Evolutionary conservation across 371 early-diverging fungal genomes (phyloP).

Genomic region (Pancytospora epiphaga): DNA sequence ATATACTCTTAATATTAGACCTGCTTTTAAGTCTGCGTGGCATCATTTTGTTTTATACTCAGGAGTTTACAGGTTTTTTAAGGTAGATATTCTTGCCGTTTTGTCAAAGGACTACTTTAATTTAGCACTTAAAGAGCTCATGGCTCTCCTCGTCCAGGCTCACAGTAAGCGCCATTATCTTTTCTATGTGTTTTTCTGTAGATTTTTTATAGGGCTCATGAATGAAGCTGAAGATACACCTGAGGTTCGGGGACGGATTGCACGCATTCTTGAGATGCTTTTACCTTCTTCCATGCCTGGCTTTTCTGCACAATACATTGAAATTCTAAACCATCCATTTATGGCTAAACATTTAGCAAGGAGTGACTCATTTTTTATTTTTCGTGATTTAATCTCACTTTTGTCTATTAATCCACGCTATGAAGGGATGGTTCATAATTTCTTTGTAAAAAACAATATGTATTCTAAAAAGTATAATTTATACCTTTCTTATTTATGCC

Average conservation of each 20-base stretch:
- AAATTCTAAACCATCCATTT: slow-evolving; percentile 35
- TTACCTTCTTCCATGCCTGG: slow-evolving; percentile 34
- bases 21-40: slow-evolving; percentile 50
- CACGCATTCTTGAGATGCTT: slow-evolving; percentile 30
- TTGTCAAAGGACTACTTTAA: slow-evolving; percentile 21
- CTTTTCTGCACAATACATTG: slow-evolving; percentile 41
- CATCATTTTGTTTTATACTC: slow-evolving; percentile 48
- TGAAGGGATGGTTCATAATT: slow-evolving; percentile 10
- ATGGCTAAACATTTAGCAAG: slow-evolving; percentile 6
- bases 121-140: slow-evolving; percentile 25
- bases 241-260: slow-evolving; percentile 15
- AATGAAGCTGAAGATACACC: slow-evolving; percentile 32
- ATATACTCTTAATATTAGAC: slow-evolving; percentile 18
- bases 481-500: slow-evolving; percentile 34
- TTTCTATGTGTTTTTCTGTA: slow-evolving; percentile 38
- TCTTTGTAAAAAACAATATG: slow-evolving; percentile 20
- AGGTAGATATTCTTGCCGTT: slow-evolving; percentile 42
- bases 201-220: slow-evolving; percentile 40
- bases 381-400: slow-evolving; percentile 15
- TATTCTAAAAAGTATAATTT: slow-evolving; percentile 28
- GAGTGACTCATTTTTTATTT: slow-evolving; percentile 16
- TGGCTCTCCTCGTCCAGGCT: slow-evolving; percentile 48
- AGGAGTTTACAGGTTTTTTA: slow-evolving; percentile 38
- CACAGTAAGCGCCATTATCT: slow-evolving; percentile 45
- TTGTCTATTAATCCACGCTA: slow-evolving; percentile 13